A percentile compares a stretch with the other conserved stretches of the same genome.
Evolutionary conservation across 257 asterid species (phyloP).

Genomic region (Nicotiana knightiana): DNA sequence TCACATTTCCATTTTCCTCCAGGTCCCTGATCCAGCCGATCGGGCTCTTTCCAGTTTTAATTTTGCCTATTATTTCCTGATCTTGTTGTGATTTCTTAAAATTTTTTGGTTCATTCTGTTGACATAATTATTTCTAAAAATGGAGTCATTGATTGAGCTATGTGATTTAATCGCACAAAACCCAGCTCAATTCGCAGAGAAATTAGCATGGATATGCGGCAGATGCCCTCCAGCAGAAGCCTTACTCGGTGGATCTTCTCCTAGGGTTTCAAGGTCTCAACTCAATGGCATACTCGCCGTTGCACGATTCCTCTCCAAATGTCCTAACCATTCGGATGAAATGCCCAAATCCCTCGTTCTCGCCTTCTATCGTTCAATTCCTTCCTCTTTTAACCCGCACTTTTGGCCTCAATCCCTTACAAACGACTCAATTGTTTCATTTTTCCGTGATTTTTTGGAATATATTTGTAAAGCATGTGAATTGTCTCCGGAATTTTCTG

Average conservation of each 20-base stretch:
- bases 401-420: slow-evolving; percentile 94
- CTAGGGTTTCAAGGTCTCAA: slow-evolving; percentile 79
- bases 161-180: slow-evolving; percentile 74
- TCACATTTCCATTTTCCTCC: neutral
- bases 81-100: neutral
- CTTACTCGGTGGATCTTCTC: slow-evolving; percentile 69
- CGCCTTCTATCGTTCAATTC: slow-evolving; percentile 77
- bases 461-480: slow-evolving; percentile 59
- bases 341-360: slow-evolving; percentile 65
- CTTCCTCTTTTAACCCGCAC: slow-evolving; percentile 44
- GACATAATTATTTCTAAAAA: slow-evolving; percentile 8
- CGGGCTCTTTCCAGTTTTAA: neutral
- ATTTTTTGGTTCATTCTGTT: neutral
- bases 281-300: slow-evolving; percentile 75
- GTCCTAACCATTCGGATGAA: slow-evolving; percentile 48
- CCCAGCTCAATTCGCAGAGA: slow-evolving; percentile 56
- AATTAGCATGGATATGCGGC: slow-evolving; percentile 81
- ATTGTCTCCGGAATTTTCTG: slow-evolving; percentile 49
- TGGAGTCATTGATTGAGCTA: slow-evolving; percentile 85
- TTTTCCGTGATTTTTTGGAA: slow-evolving; percentile 51
- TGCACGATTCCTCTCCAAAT: slow-evolving; percentile 74
- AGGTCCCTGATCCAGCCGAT: neutral
- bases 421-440: slow-evolving; percentile 50
- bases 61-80: neutral
- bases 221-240: slow-evolving; percentile 84